phyloP scores from a whole-genome alignment of 2,329 filamentous ascomycete genomes.

The Claviceps quebecensis region DNA sequence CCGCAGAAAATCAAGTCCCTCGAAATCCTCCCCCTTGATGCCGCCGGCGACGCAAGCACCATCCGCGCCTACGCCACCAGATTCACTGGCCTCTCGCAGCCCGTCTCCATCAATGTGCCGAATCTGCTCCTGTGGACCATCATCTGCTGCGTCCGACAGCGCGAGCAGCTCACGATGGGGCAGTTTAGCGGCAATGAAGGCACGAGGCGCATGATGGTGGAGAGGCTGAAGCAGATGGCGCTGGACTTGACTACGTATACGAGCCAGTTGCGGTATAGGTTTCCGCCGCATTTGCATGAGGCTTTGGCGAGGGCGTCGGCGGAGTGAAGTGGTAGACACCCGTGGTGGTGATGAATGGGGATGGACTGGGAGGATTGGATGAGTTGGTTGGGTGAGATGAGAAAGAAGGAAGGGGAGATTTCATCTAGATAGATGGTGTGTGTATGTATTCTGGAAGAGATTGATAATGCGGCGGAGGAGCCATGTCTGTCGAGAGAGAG shows the following conservation, averaged over 20 bases:
- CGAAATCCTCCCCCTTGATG: constrained; percentile 66
- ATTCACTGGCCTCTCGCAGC: constrained; percentile 64
- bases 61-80: constrained; percentile 71
- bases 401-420: no score
- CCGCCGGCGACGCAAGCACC: constrained; percentile 57
- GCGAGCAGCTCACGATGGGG: constrained; percentile 53
- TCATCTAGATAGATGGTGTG: no score
- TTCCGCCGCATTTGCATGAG: constrained; percentile 79
- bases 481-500: no score
- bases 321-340: constrained; percentile 28
- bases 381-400: no score
- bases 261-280: constrained; percentile 78
- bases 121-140: constrained; percentile 92
- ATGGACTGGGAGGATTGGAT: no score
- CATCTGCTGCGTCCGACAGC: constrained; percentile 66
- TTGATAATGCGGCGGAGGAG: no score
- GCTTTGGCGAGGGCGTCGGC: constrained; percentile 69
- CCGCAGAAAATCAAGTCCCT: constrained; percentile 56
- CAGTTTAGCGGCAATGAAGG: constrained; percentile 63
- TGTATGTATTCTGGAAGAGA: no score
- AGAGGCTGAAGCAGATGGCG: constrained; percentile 63
- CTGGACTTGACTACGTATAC: constrained; percentile 90
- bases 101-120: constrained; percentile 79
- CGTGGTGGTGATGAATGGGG: no score
- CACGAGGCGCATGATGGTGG: constrained; percentile 48